Conservation (phyloP, 345 rosid species). For the Ailanthus altissimus region DNA sequence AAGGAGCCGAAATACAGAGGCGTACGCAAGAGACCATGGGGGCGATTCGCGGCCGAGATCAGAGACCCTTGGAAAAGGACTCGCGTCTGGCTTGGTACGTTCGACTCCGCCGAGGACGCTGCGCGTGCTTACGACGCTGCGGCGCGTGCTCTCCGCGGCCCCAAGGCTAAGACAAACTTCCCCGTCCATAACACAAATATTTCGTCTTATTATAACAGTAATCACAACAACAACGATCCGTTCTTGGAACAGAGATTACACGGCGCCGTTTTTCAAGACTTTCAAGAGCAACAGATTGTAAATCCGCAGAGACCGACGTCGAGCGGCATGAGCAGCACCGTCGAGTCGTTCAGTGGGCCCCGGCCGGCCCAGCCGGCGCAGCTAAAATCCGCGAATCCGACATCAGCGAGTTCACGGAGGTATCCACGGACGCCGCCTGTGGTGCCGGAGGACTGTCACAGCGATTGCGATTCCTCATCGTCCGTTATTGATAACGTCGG, state of each 20-base stretch:
- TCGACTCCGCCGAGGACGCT: slow-evolving; percentile 88
- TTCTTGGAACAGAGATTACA: slow-evolving; percentile 52
- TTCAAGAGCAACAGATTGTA: slow-evolving; percentile 25
- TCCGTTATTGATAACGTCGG: slow-evolving; percentile 71
- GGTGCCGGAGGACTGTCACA: slow-evolving; percentile 79
- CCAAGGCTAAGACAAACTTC: slow-evolving; percentile 90
- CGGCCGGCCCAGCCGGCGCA: slow-evolving; percentile 36
- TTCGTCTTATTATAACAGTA: slow-evolving; percentile 16
- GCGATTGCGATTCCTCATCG: slow-evolving; percentile 94
- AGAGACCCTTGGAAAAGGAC: slow-evolving; percentile 86
- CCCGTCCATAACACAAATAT: slow-evolving; percentile 32
- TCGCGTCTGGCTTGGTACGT: slow-evolving; percentile 93
- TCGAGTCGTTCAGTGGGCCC: slow-evolving; percentile 88
- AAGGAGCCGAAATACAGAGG: slow-evolving; percentile 83
- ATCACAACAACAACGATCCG: slow-evolving; percentile 31
- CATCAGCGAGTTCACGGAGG: slow-evolving; percentile 32
- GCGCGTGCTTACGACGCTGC: slow-evolving; percentile 92
- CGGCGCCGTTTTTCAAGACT: slow-evolving; percentile 36
- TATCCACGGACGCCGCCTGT: slow-evolving; percentile 67
- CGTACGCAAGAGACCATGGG: slow-evolving; percentile 90
- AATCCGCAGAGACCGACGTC: slow-evolving; percentile 70
- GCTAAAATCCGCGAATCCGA: slow-evolving; percentile 12
- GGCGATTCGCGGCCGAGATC: slow-evolving; percentile 92
- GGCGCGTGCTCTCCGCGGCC: slow-evolving; percentile 77
- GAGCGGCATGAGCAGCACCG: slow-evolving; percentile 95